Conservation (phyloP, 345 rosid genomes). For the Viola odorata region DNA sequence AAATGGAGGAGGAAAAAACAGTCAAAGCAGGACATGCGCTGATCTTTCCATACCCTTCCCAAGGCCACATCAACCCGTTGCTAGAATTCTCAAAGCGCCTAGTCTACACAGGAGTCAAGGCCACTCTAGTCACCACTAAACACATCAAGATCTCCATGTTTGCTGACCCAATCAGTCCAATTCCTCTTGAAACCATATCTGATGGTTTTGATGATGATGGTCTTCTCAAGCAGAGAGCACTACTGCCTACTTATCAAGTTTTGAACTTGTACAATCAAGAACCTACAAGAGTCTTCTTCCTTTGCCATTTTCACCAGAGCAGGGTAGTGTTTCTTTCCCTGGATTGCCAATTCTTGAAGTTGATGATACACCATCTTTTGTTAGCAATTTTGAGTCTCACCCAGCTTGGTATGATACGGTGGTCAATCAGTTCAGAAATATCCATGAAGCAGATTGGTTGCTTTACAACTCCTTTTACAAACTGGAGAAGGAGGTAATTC, state of each 20-base stretch:
- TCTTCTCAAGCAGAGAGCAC: not conserved
- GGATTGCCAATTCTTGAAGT: constrained; percentile 23
- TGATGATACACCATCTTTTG: constrained; percentile 25
- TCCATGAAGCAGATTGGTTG: constrained; percentile 26
- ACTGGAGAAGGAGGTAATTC: constrained; percentile 28
- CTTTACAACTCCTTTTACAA: constrained; percentile 23
- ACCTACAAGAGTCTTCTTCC: constrained; percentile 17
- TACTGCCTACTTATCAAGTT: constrained; percentile 3
- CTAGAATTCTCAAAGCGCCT: constrained; percentile 35
- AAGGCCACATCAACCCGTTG: constrained; percentile 36
- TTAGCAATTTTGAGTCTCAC: constrained; percentile 15
- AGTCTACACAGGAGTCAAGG: constrained; percentile 24
- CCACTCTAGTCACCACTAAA: constrained; percentile 19
- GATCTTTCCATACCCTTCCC: constrained; percentile 24
- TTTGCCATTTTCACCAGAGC: constrained; percentile 7
- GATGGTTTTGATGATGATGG: constrained; percentile 25
- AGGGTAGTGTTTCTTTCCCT: constrained; percentile 16
- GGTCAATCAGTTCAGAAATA: constrained; percentile 24
- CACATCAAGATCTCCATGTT: constrained; percentile 15
- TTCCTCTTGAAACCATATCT: constrained; percentile 17
- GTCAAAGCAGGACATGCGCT: constrained; percentile 15
- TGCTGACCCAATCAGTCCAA: not conserved
- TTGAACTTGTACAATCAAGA: constrained; percentile 12
- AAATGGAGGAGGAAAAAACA: not conserved
- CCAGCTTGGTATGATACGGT: constrained; percentile 14